phyloP scores from a whole-genome alignment of 2,329 filamentous ascomycete species.

The Fusarium sp. region DNA sequence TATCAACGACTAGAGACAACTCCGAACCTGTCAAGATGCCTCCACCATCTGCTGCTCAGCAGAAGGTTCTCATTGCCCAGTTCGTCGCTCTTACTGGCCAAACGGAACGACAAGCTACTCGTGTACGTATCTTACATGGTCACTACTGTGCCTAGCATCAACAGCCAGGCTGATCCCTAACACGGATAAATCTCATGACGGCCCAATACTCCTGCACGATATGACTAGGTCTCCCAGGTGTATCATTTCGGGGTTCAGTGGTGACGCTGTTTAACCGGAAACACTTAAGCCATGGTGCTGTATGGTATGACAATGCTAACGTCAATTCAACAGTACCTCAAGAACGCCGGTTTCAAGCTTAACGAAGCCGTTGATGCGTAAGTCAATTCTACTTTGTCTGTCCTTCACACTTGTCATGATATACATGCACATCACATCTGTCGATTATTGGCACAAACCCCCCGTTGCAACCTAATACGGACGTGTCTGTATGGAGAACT shows the following conservation, averaged over 20 bases:
- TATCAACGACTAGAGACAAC: conserved; percentile 2
- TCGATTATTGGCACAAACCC: conserved; percentile 10
- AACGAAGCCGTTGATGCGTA: conserved; percentile 69
- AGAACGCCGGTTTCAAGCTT: conserved; percentile 63
- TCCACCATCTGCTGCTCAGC: conserved; percentile 54
- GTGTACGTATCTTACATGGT: conserved; percentile 55
- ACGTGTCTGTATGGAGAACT: conserved; percentile 26
- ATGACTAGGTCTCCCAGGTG: conserved; percentile 11
- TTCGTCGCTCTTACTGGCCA: conserved; percentile 61
- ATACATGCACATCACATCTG: conserved; percentile 9
- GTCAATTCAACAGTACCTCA: conserved; percentile 59
- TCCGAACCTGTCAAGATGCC: conserved; percentile 51
- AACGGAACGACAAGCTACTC: conserved; percentile 59
- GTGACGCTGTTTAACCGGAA: conserved; percentile 36
- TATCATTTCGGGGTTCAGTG: conserved; percentile 36
- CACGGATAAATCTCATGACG: conserved; percentile 20
- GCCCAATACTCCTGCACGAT: conserved; percentile 27
- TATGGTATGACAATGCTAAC: conserved; percentile 44
- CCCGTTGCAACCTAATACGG: conserved; percentile 22
- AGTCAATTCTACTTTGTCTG: conserved; percentile 54
- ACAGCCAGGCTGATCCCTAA: conserved; percentile 16
- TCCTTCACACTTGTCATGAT: conserved; percentile 28
- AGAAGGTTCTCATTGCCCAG: conserved; percentile 58
- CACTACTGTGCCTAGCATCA: conserved; percentile 1
- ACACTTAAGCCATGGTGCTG: conserved; percentile 24